These are phyloP conservation scores for Leptographium flavum DNA, from an alignment of 2,329 filamentous ascomycete genomes.

Conservation along the genomic window DNA sequence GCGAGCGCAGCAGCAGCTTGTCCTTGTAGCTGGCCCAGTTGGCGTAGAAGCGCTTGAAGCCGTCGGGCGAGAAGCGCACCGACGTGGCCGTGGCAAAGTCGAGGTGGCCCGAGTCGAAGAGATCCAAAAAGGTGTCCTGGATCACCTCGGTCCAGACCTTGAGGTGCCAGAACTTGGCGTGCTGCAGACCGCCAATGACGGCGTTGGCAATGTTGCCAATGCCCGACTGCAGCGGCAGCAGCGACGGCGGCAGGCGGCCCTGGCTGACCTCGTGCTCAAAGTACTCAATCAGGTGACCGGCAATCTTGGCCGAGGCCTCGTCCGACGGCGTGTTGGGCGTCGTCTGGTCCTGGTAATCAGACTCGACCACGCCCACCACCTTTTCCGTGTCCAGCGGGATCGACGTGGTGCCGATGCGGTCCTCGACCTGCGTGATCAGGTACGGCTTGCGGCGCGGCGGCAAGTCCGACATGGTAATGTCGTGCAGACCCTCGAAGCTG, in stretches of 20 bases:
- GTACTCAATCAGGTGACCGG: constrained; percentile 64
- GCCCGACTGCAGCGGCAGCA: constrained; percentile 49
- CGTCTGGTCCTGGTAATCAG: constrained; percentile 65
- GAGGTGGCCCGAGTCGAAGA: constrained; percentile 76
- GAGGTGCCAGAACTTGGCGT: constrained; percentile 73
- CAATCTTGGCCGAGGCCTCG: constrained; percentile 57
- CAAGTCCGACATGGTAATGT: constrained; percentile 79
- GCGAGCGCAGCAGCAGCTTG: constrained; percentile 75
- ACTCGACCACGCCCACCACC: constrained; percentile 73
- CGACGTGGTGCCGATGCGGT: constrained; percentile 69
- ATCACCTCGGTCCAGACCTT: constrained; percentile 91
- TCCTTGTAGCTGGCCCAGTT: constrained; percentile 67
- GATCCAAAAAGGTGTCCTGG: constrained; percentile 83
- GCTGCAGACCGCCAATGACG: constrained; percentile 68
- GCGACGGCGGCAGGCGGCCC: constrained; percentile 60
- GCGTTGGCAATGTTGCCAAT: constrained; percentile 93
- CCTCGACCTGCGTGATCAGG: constrained; percentile 71
- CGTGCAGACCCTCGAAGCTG: constrained; percentile 76
- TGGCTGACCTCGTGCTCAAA: constrained; percentile 72
- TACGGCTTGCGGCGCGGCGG: constrained; percentile 74
- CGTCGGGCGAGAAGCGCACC: constrained; percentile 80
- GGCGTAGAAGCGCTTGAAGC: constrained; percentile 82
- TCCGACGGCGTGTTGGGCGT: constrained; percentile 65
- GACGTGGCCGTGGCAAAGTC: constrained; percentile 85
- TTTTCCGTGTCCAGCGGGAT: constrained; percentile 73